Evolutionary conservation across 2,329 filamentous ascomycete genomes (phyloP).

Genomic region (Trichophyton simii): DNA sequence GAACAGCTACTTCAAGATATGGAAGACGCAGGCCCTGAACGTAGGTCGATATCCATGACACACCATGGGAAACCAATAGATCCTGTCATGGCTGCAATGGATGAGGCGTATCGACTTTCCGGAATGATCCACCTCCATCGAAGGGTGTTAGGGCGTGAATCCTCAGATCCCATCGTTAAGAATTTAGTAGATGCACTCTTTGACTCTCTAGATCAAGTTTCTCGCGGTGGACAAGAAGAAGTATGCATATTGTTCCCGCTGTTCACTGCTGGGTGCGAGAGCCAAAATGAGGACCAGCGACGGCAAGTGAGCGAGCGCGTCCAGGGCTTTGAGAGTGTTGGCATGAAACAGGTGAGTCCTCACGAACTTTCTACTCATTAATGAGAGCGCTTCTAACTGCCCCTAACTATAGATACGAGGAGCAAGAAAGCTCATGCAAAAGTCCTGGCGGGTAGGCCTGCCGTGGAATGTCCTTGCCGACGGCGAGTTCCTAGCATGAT

Average conservation of each 20-base stretch:
- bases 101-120: slow-evolving; percentile 68
- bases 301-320: slow-evolving; percentile 53
- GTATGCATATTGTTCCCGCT: slow-evolving; percentile 66
- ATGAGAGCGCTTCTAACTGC: too few relatives aligned
- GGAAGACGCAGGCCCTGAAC: slow-evolving; percentile 37
- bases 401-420: slow-evolving; percentile 24
- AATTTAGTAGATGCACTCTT: slow-evolving; percentile 52
- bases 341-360: slow-evolving; percentile 55
- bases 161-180: slow-evolving; percentile 49
- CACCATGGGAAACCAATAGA: slow-evolving; percentile 31
- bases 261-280: slow-evolving; percentile 72
- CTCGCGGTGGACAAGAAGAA: slow-evolving; percentile 57
- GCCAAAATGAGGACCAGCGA: slow-evolving; percentile 43
- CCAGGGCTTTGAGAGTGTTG: slow-evolving; percentile 55
- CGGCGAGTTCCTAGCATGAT: slow-evolving; percentile 29
- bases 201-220: slow-evolving; percentile 48
- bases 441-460: slow-evolving; percentile 27
- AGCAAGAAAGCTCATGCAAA: slow-evolving; percentile 30
- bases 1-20: slow-evolving; percentile 50
- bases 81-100: slow-evolving; percentile 50
- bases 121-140: slow-evolving; percentile 64
- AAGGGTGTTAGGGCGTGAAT: slow-evolving; percentile 53
- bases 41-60: slow-evolving; percentile 24
- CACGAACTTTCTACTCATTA: too few relatives aligned
- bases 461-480: slow-evolving; percentile 29